phyloP scores from a whole-genome alignment of 768 basidiomycete species.

The Candolleomyces eurysporus region DNA sequence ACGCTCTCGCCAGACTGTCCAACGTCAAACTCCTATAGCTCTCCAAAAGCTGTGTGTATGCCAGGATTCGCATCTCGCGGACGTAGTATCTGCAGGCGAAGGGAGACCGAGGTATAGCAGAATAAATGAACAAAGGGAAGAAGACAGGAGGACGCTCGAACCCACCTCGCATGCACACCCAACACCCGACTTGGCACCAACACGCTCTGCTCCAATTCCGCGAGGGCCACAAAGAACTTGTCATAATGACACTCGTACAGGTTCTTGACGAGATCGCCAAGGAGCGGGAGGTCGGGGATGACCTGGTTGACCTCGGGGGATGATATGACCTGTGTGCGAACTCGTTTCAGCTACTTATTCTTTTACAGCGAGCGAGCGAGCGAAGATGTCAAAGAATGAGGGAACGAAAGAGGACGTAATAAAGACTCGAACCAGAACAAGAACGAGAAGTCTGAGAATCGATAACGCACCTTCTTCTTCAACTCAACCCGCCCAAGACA shows the following conservation, averaged over 20 bases:
- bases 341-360: too few relatives aligned
- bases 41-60: conserved; percentile 90
- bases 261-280: conserved; percentile 81
- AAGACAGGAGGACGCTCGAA: too few relatives aligned
- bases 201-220: conserved; percentile 34
- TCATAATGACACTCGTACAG: conserved; percentile 94
- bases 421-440: too few relatives aligned
- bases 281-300: conserved; percentile 76
- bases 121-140: conserved; percentile 67
- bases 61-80: conserved; percentile 94
- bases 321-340: conserved; percentile 58
- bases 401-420: background rate
- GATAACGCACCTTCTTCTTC: conserved; percentile 75
- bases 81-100: conserved; percentile 90
- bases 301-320: conserved; percentile 88
- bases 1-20: conserved; percentile 79
- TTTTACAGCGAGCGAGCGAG: too few relatives aligned
- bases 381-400: background rate
- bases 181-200: too few relatives aligned
- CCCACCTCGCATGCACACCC: too few relatives aligned
- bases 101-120: conserved; percentile 48
- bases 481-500: conserved; percentile 79
- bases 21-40: conserved; percentile 87
- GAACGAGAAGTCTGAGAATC: too few relatives aligned
- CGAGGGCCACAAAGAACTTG: conserved; percentile 89